A percentile compares a stretch with the other conserved stretches of the same genome.
These are phyloP conservation scores for Penicillium argentinense DNA, from an alignment of 495 filamentous ascomycete species.

Conservation along the genomic window DNA sequence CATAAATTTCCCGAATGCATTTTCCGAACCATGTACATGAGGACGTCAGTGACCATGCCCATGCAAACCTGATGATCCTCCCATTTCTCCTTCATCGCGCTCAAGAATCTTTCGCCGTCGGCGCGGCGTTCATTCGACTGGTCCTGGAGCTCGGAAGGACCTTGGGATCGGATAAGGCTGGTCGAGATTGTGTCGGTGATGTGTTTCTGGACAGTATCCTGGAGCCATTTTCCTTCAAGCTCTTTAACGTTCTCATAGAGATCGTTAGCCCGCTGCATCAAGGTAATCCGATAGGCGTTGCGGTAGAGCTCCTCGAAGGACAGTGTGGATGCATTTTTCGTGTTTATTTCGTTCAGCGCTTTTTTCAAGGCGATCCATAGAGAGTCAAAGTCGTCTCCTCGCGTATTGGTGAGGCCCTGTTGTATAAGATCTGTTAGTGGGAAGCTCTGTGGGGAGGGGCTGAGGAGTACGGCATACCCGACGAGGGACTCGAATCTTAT, in stretches of 20 bases:
- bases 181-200: constrained; percentile 63
- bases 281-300: constrained; percentile 91
- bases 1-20: background rate
- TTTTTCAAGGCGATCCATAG: constrained; percentile 73
- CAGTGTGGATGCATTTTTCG: constrained; percentile 82
- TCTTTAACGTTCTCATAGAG: constrained; percentile 77
- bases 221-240: constrained; percentile 81
- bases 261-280: constrained; percentile 80
- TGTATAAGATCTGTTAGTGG: constrained; percentile 15
- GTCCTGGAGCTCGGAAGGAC: constrained; percentile 43
- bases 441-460: background rate
- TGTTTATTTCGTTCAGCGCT: constrained; percentile 84
- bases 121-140: constrained; percentile 72
- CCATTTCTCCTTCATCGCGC: constrained; percentile 73
- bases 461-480: constrained; percentile 45
- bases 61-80: constrained; percentile 87
- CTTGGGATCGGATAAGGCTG: constrained; percentile 50
- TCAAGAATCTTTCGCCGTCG: constrained; percentile 82
- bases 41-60: constrained; percentile 95
- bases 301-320: constrained; percentile 97
- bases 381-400: constrained; percentile 72
- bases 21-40: constrained; percentile 88
- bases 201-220: constrained; percentile 59
- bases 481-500: constrained; percentile 71
- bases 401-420: constrained; percentile 54